Evolutionary conservation across 306 rosid genomes (phyloP), one percentile per base, ranked within the genome.

Genomic region (Alnus glutinosa): DNA sequence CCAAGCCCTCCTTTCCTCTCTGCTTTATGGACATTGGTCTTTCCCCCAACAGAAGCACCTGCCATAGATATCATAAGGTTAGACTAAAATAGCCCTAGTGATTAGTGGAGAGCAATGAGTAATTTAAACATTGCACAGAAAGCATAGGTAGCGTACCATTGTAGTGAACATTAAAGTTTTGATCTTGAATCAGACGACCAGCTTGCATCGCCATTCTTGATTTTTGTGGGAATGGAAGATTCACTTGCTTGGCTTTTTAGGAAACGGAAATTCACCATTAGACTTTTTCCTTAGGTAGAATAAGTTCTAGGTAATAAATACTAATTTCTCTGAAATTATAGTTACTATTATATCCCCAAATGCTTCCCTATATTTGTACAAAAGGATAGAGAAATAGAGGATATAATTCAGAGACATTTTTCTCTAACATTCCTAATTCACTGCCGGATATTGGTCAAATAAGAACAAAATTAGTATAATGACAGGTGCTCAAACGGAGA

Each of bases 191-290:
- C 74, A 84, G 75, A 59, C 71, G 79, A 71, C 74, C 79, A 58
- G 88, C 71, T 75, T 74, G 55, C 61, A 90, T 7, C 54, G 97
- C 88, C 97, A 92, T 92, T 66, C 32, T 57, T 23, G 59, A 74
- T 70, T 30, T 74, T 4, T 19, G 49, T 19, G 8, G 14, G 16
- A 49, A 49, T 49, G 52, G 14, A 42, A 42, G 46, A 42, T 42
- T 42, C 46, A 42, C 9, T 42, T 0, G 46, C 52, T 12, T 12
- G 14, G 52, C 52, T 49, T 9, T 49, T 10, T 49, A 12, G 52
- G 3, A 11, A 49, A 49, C 14, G 14, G 52, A 49, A 49, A 49
- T 49, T 54, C 58, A 54, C 19, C 59, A 16, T 54, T 54, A 16
- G n/a, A 54, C 59, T 54, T 54, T 54, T 54, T 54, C n/a, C 5